phyloP scores from a whole-genome alignment of 176 grass and related monocot genomes.

The Alopecurus myosuroides region DNA sequence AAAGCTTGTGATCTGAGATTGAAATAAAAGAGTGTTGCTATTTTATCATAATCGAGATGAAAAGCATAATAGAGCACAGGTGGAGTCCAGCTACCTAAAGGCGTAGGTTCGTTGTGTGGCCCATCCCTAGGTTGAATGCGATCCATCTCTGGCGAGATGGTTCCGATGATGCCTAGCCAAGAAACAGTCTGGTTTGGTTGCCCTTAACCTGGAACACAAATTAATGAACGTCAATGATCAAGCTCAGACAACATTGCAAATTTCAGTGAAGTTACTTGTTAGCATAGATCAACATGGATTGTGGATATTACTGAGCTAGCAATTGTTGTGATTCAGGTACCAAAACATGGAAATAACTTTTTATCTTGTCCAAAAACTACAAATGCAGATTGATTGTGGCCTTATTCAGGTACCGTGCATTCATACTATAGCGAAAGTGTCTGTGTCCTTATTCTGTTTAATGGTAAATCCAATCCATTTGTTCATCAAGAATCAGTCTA shows the following conservation, averaged over 20 bases:
- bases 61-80: neutral
- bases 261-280: neutral
- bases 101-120: conserved; percentile 3
- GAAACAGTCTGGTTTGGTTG: neutral
- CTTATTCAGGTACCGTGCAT: too few relatives aligned
- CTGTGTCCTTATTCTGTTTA: neutral
- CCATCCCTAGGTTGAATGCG: conserved; percentile 28
- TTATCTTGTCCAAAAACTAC: neutral
- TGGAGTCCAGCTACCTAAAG: conserved; percentile 34
- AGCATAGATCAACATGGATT: neutral
- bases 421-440: neutral
- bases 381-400: neutral
- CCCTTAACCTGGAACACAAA: conserved; percentile 25
- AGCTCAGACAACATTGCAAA: neutral
- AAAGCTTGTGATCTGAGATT: conserved; percentile 46
- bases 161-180: conserved; percentile 25
- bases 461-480: neutral
- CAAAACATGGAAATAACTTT: neutral
- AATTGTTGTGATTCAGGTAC: neutral
- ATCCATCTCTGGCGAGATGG: conserved; percentile 36
- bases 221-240: conserved; percentile 14
- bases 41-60: neutral
- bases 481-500: neutral
- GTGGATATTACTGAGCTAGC: neutral
- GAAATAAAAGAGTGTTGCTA: neutral